Evolutionary conservation across 306 rosid genomes (phyloP).

Genomic region (Sindora glabra): DNA sequence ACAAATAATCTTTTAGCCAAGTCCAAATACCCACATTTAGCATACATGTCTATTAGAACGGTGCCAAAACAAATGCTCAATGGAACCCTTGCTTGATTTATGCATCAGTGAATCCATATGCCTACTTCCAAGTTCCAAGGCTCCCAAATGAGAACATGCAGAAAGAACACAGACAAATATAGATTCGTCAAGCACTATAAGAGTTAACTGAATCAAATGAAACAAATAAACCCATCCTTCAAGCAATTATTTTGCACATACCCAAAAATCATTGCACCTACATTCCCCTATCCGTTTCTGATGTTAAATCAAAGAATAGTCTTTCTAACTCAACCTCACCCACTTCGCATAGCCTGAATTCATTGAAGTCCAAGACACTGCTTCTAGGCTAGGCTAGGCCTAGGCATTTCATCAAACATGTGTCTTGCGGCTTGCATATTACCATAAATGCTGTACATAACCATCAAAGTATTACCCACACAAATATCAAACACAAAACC

Average conservation of each 20-base stretch:
- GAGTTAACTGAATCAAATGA: conserved; percentile 43
- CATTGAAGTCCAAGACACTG: conserved; percentile 68
- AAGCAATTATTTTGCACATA: conserved; percentile 67
- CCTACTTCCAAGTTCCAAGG: conserved; percentile 56
- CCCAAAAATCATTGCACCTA: conserved; percentile 91
- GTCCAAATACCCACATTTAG: conserved; percentile 62
- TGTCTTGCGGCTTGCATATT: conserved; percentile 40
- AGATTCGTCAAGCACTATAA: conserved; percentile 55
- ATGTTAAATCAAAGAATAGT: conserved; percentile 60
- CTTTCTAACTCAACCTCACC: conserved; percentile 55
- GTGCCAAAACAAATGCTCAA: conserved; percentile 43
- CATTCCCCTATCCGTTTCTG: conserved; percentile 56
- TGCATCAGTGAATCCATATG: conserved; percentile 53
- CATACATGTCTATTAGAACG: conserved; percentile 69
- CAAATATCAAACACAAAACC: conserved; percentile 42
- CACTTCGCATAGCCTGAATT: conserved; percentile 57
- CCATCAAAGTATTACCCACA: conserved; percentile 62
- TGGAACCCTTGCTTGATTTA: conserved; percentile 23
- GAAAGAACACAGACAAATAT: conserved; percentile 57
- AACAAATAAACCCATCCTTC: conserved; percentile 64
- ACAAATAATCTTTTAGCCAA: conserved; percentile 39
- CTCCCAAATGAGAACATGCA: conserved; percentile 75
- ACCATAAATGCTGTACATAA: conserved; percentile 29
- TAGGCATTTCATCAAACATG: conserved; percentile 76
- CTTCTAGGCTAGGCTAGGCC: conserved; percentile 27